A percentile compares a stretch with the other conserved stretches of the same genome.
These are phyloP conservation scores for Linnemannia zychae DNA, from an alignment of 192 early-diverging fungal genomes.

Conservation along the genomic window DNA sequence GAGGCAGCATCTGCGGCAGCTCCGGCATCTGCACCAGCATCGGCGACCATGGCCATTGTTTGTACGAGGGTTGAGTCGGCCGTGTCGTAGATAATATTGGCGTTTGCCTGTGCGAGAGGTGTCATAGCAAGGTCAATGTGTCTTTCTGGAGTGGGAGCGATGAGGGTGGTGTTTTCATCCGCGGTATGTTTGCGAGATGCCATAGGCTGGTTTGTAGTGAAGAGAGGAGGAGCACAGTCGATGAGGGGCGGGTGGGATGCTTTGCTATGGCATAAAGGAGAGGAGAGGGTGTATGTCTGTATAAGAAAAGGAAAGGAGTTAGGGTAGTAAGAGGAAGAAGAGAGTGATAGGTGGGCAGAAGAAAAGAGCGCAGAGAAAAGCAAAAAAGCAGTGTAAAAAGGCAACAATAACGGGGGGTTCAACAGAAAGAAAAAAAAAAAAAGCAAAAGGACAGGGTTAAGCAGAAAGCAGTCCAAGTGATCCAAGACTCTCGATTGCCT, in stretches of 20 bases:
- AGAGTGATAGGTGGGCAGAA: not conserved
- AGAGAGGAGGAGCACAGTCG: not conserved
- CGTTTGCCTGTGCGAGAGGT: constrained; percentile 1
- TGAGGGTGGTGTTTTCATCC: not conserved
- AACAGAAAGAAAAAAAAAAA: not conserved
- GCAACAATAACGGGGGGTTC: no score
- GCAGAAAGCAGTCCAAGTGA: constrained; percentile 1
- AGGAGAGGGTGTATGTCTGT: not conserved
- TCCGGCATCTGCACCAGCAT: constrained; percentile 28
- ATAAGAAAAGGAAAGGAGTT: not conserved
- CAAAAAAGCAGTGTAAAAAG: not conserved
- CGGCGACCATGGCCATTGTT: constrained; percentile 30
- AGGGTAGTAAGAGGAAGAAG: not conserved
- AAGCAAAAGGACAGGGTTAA: not conserved
- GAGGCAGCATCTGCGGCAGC: constrained; percentile 26
- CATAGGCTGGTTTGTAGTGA: not conserved
- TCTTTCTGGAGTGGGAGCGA: not conserved
- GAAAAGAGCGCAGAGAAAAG: not conserved
- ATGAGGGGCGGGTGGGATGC: not conserved
- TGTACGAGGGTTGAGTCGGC: constrained; percentile 9
- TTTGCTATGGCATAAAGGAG: not conserved
- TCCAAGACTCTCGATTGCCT: no score
- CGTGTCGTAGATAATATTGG: constrained; percentile 37
- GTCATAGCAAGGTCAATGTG: constrained; percentile 9
- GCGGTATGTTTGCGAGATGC: not conserved